phyloP scores from a whole-genome alignment of 1,284 basidiomycete species.

The Athelia sp. region DNA sequence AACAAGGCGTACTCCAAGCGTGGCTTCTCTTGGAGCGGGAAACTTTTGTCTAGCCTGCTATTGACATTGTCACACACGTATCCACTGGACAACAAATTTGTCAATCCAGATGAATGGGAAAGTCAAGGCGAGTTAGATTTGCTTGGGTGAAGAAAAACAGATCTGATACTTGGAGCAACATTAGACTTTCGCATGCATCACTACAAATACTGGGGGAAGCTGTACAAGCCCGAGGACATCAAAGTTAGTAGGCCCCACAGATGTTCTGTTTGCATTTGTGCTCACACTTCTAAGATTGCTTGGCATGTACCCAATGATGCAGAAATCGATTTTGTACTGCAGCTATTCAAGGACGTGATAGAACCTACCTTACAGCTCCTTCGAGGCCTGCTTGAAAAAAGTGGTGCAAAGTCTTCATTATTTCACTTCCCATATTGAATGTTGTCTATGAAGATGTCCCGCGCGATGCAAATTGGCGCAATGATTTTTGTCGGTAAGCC shows the following conservation, averaged over 20 bases:
- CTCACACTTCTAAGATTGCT: slow-evolving; percentile 42
- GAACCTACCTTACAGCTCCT: slow-evolving; percentile 62
- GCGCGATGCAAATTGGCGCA: slow-evolving; percentile 72
- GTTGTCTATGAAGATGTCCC: slow-evolving; percentile 23
- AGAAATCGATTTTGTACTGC: slow-evolving; percentile 76
- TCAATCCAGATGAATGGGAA: slow-evolving; percentile 77
- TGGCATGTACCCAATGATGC: slow-evolving; percentile 71
- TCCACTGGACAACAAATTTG: slow-evolving; percentile 78
- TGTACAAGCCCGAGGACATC: slow-evolving; percentile 56
- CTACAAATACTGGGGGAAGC: slow-evolving; percentile 75
- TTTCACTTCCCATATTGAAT: slow-evolving; percentile 1
- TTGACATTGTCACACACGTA: slow-evolving; percentile 80
- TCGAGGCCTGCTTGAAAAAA: slow-evolving; percentile 52
- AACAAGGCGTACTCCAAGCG: slow-evolving; percentile 77
- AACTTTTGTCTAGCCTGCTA: slow-evolving; percentile 72
- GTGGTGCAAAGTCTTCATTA: slow-evolving; percentile 25
- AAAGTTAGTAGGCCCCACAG: too few species aligned
- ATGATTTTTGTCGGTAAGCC: slow-evolving; percentile 80
- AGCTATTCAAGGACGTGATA: slow-evolving; percentile 70
- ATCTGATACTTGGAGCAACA: neutral
- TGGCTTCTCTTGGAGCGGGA: slow-evolving; percentile 80
- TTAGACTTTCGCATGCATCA: slow-evolving; percentile 71
- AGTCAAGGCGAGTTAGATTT: slow-evolving; percentile 52
- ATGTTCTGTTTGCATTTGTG: slow-evolving; percentile 9
- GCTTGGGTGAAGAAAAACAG: neutral